These are phyloP conservation scores for Coniferiporia weirii DNA, from an alignment of 1,284 basidiomycete genomes.

Conservation along the genomic window DNA sequence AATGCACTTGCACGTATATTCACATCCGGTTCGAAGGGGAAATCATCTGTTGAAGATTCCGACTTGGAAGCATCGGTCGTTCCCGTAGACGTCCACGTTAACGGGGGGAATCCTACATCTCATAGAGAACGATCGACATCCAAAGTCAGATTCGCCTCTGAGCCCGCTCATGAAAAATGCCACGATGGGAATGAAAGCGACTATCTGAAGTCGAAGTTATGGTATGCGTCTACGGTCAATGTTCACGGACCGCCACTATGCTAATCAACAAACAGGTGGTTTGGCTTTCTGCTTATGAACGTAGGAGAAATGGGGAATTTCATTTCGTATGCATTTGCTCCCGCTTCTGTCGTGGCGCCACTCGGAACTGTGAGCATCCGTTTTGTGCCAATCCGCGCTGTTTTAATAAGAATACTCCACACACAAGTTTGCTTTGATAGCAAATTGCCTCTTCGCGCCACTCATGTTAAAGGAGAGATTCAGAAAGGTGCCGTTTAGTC, in stretches of 20 bases:
- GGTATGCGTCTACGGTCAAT: slow-evolving; percentile 39
- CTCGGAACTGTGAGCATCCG: slow-evolving; percentile 75
- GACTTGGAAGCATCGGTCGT: slow-evolving; percentile 10
- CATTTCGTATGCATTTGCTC: slow-evolving; percentile 83
- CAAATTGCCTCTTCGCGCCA: slow-evolving; percentile 93
- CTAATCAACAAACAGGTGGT: slow-evolving; percentile 62
- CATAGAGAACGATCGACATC: slow-evolving; percentile 14
- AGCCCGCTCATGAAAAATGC: slow-evolving; percentile 24
- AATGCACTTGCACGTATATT: slow-evolving; percentile 6
- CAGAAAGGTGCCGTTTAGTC: slow-evolving; percentile 45
- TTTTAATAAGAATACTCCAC: slow-evolving; percentile 10
- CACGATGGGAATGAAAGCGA: slow-evolving; percentile 41
- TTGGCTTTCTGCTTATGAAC: slow-evolving; percentile 85
- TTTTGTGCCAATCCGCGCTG: slow-evolving; percentile 3
- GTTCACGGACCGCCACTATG: slow-evolving; percentile 1
- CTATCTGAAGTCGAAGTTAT: slow-evolving; percentile 81
- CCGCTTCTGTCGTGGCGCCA: slow-evolving; percentile 92
- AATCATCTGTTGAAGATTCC: neutral
- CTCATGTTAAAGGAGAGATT: slow-evolving; percentile 78
- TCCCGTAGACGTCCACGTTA: slow-evolving; percentile 3
- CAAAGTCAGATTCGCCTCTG: slow-evolving; percentile 27
- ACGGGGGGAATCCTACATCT: slow-evolving; percentile 5
- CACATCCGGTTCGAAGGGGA: slow-evolving; percentile 5
- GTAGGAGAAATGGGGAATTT: slow-evolving; percentile 92
- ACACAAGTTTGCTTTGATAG: slow-evolving; percentile 77